Conservation (phyloP, 495 filamentous ascomycete genomes). For the Penicillium soppii region DNA sequence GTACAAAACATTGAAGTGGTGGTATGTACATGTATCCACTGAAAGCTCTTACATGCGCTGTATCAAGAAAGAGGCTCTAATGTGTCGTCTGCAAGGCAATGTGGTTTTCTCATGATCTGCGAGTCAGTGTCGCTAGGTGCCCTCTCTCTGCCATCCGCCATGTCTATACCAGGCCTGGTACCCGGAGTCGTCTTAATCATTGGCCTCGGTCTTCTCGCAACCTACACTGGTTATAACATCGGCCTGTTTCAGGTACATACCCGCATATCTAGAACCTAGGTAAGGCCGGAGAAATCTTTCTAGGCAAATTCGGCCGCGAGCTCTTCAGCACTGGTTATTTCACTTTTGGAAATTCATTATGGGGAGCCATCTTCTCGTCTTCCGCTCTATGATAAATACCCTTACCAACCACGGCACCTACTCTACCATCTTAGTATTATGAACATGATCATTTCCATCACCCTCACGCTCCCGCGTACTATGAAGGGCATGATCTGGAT, state of each 20-base stretch:
- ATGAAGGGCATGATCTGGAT: slow-evolving; percentile 58
- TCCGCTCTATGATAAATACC: slow-evolving; percentile 66
- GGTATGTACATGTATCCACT: slow-evolving; percentile 36
- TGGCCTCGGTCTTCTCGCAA: slow-evolving; percentile 62
- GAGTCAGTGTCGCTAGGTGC: slow-evolving; percentile 69
- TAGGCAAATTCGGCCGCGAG: slow-evolving; percentile 55
- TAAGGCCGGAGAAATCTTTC: slow-evolving; percentile 54
- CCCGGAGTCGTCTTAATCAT: slow-evolving; percentile 62
- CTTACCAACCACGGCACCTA: slow-evolving; percentile 66
- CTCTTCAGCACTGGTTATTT: slow-evolving; percentile 65
- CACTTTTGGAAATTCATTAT: slow-evolving; percentile 75
- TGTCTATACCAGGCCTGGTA: slow-evolving; percentile 64
- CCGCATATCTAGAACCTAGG: slow-evolving; percentile 67
- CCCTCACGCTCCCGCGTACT: slow-evolving; percentile 64
- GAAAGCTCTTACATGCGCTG: neutral
- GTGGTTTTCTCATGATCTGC: slow-evolving; percentile 60
- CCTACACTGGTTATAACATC: slow-evolving; percentile 75
- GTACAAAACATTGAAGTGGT: slow-evolving; percentile 50
- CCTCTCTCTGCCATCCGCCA: slow-evolving; percentile 59
- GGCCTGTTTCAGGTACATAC: slow-evolving; percentile 71
- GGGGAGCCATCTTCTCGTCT: slow-evolving; percentile 72
- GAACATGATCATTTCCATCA: slow-evolving; percentile 60
- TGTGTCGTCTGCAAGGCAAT: slow-evolving; percentile 23
- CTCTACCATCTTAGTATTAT: slow-evolving; percentile 67
- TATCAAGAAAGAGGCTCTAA: too few species aligned